phyloP scores from a whole-genome alignment of 1,284 basidiomycete genomes.

The Trametes sp. region DNA sequence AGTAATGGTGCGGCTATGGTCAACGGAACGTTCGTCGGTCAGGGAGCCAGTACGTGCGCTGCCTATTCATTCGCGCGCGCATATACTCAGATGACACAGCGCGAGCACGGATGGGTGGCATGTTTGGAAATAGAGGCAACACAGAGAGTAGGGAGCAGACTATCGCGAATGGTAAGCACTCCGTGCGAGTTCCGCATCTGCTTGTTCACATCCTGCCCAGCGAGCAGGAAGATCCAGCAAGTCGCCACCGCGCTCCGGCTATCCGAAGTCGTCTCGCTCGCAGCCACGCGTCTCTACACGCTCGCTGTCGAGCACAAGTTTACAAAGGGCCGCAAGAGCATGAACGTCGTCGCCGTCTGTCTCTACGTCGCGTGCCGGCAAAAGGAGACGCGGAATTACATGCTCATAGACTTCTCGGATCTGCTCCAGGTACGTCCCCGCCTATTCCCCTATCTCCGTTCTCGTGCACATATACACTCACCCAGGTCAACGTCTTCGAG shows the following conservation, averaged over 20 bases:
- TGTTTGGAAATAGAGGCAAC: conserved; percentile 79
- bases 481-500: conserved; percentile 96
- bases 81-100: conserved; percentile 51
- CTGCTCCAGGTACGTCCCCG: conserved; percentile 74
- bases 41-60: conserved; percentile 84
- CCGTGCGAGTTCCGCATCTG: not conserved
- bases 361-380: conserved; percentile 94
- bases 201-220: conserved; percentile 48
- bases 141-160: conserved; percentile 88
- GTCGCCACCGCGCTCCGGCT: conserved; percentile 83
- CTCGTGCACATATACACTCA: not conserved
- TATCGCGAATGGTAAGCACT: conserved; percentile 78
- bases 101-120: conserved; percentile 80
- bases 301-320: conserved; percentile 95
- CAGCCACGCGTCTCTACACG: conserved; percentile 90
- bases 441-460: not conserved
- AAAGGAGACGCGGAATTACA: conserved; percentile 90
- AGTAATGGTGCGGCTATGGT: conserved; percentile 94
- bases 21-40: conserved; percentile 93
- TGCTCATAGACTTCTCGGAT: conserved; percentile 99
- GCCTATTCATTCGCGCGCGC: not conserved
- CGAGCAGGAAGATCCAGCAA: conserved; percentile 82
- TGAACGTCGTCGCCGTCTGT: conserved; percentile 95
- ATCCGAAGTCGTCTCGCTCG: conserved; percentile 81
- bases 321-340: conserved; percentile 90